phyloP scores from a whole-genome alignment of 306 rosid species.

The Geum urbanum region DNA sequence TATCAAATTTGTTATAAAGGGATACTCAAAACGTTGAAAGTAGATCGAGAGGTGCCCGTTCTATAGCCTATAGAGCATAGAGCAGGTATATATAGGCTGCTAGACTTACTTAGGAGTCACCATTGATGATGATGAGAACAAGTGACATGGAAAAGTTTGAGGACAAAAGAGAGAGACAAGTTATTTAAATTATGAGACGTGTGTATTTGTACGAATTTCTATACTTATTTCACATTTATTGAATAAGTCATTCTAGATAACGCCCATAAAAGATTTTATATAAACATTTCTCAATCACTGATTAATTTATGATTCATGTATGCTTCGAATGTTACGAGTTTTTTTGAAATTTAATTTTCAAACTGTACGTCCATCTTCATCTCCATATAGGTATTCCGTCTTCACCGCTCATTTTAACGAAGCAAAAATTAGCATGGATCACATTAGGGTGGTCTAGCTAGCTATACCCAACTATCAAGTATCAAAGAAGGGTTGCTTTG shows the following conservation, averaged over 20 bases:
- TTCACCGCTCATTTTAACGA: background rate
- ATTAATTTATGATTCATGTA: background rate
- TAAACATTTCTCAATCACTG: background rate
- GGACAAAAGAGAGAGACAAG: background rate
- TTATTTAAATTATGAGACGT: background rate
- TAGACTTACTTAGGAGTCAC: slow-evolving; percentile 1
- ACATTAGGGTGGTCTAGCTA: slow-evolving; percentile 12
- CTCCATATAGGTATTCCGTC: too few relatives aligned
- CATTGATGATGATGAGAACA: slow-evolving; percentile 15
- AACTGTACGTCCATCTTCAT: background rate
- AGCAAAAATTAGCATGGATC: slow-evolving; percentile 7
- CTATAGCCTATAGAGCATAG: slow-evolving; percentile 6
- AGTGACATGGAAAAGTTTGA: slow-evolving; percentile 4
- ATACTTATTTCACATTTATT: background rate
- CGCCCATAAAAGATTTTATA: fast-evolving
- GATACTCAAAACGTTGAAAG: background rate
- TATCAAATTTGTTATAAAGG: background rate
- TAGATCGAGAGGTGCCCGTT: slow-evolving; percentile 3
- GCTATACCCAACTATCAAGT: background rate
- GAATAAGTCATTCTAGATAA: background rate
- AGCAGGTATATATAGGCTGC: background rate
- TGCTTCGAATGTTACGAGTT: background rate
- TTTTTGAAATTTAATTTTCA: background rate
- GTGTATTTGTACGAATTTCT: background rate
- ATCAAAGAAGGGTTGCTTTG: background rate